These are phyloP conservation scores for Aspergillus glaucus DNA, from an alignment of 2,329 filamentous ascomycete genomes.

Conservation along the genomic window DNA sequence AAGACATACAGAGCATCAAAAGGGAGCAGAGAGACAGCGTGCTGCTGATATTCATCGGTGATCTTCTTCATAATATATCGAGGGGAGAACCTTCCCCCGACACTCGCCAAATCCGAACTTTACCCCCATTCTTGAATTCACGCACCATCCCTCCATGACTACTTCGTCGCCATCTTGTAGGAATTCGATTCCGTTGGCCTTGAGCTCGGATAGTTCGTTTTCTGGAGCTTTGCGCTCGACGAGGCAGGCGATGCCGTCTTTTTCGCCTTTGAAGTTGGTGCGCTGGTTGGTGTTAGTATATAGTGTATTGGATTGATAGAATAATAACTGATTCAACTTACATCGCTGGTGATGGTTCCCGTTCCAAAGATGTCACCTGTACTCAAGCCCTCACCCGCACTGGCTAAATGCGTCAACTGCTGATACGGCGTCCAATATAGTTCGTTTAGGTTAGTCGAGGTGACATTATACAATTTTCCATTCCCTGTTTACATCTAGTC, in stretches of 20 bases:
- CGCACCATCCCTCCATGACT: not conserved
- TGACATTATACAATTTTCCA: conserved; percentile 13
- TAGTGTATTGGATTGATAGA: not conserved
- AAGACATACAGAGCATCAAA: conserved; percentile 13
- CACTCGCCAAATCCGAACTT: not conserved
- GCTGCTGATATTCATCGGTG: conserved; percentile 17
- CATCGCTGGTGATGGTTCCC: conserved; percentile 17
- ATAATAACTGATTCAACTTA: not conserved
- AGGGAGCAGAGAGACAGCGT: conserved; percentile 16
- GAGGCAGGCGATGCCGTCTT: conserved; percentile 9
- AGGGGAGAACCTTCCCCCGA: not conserved
- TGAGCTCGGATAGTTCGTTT: not conserved
- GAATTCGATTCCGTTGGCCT: not conserved
- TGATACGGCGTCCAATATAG: conserved; percentile 23
- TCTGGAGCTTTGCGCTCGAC: conserved; percentile 6
- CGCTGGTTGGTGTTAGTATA: conserved; percentile 1
- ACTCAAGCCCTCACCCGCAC: conserved; percentile 16
- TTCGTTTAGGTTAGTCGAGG: conserved; percentile 17
- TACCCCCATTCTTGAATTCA: not conserved
- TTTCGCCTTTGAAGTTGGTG: conserved; percentile 5
- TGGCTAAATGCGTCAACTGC: conserved; percentile 16
- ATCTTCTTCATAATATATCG: not conserved
- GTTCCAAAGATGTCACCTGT: conserved; percentile 22
- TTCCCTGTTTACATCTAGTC: conserved; percentile 12
- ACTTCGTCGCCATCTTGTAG: not conserved